Evolutionary conservation across 2,329 filamentous ascomycete genomes (phyloP).

Genomic region (Colletotrichum navitas): DNA sequence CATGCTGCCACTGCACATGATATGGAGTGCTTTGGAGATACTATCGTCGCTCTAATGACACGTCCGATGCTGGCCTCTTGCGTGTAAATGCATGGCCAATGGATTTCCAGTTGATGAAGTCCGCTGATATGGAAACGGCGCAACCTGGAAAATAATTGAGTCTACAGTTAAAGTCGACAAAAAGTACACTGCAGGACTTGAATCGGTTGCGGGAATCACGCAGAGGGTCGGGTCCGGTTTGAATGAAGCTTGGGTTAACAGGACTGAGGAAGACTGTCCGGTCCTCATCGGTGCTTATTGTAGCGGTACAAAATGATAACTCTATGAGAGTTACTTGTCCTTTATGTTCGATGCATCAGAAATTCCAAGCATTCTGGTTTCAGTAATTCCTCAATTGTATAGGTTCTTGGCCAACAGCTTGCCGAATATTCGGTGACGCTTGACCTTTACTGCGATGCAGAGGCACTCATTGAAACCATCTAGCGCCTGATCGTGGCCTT

Average conservation of each 20-base stretch:
- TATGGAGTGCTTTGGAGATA: background rate
- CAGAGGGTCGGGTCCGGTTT: too few species aligned
- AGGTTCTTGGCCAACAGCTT: background rate
- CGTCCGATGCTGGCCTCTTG: too few species aligned
- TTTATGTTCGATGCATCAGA: too few species aligned
- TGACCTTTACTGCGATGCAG: background rate
- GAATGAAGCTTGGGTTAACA: constrained; percentile 58
- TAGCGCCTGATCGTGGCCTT: too few species aligned
- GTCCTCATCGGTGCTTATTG: background rate
- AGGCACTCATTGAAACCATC: background rate
- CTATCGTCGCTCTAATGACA: background rate
- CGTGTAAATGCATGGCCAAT: too few species aligned
- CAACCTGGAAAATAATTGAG: too few species aligned
- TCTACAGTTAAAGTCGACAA: too few species aligned
- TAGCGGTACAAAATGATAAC: background rate
- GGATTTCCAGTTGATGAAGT: too few species aligned
- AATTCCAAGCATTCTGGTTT: background rate
- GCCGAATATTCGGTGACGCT: constrained; percentile 1
- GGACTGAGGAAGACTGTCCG: constrained; percentile 59
- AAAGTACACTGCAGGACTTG: too few species aligned
- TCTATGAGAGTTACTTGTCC: background rate
- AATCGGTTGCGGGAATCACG: too few species aligned
- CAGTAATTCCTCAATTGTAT: background rate
- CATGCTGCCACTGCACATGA: background rate
- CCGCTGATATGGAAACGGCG: too few species aligned